Base-by-base conservation (phyloP, 2,329 filamentous ascomycete species). In the Sporothrix inflata region DNA sequence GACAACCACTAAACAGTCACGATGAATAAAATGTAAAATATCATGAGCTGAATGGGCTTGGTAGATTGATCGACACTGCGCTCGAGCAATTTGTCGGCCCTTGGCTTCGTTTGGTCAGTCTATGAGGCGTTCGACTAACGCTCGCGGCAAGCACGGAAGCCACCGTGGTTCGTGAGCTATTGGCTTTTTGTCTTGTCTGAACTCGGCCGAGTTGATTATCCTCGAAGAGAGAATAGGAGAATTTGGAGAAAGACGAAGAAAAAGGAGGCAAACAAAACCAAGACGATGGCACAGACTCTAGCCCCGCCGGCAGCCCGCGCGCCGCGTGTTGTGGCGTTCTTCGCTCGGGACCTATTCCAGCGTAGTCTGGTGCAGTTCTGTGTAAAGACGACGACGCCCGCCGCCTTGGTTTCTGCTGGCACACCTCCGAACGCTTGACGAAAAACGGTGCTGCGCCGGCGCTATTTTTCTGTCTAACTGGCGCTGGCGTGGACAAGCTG, bases 121-220 rank as follows among this genome's bases (percentile, higher is more conserved):
- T 30, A 40, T 47, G 61, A 40, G 38, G 61, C 61, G 40, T 47
- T 30, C 40, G 61, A 47, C 61, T 30, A 66, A 30, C n/a, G n/a
- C 16, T 47, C 2, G 40, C 21, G 61, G 61, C 40, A 66, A 30
- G 53, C 27, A 57, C 40, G n/a, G 61, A 66, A 47, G 61, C 38
- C 40, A n/a, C 12, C 61, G 38, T 34, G 24, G 24, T 40, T 61
- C 7, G 16, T 61, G 57, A 24, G 8, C 27, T 19, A 14, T 30
- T 34, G 27, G 40, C 11, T 40, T 8, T 1, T 11, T 57, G 2
- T 53, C 21, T 19, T 53, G 19, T 24, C 21, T 42, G 27, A 57
- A 24, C 57, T 61, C 34, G 57, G 30, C 57, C 57, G 57, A 61
- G 57, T 19, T 21, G 30, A 34, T 34, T 34, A 34, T 34, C 30